A percentile compares a stretch with the other conserved stretches of the same genome.
phyloP scores from a whole-genome alignment of 805 yeast species.

The Candida maesae region DNA sequence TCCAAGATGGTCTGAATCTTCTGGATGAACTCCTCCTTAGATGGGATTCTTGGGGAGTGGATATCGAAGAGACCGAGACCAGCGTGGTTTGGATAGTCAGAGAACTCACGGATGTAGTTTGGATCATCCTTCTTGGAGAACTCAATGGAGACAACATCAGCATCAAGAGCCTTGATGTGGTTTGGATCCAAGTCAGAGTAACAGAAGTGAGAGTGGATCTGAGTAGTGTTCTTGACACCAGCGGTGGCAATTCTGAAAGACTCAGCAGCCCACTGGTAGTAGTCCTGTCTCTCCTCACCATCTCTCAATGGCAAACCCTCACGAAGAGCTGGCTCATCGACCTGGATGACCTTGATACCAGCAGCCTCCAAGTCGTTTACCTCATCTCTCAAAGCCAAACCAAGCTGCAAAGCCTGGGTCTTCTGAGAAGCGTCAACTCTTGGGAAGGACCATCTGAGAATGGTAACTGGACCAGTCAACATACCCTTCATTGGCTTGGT shows the following conservation, averaged over 20 bases:
- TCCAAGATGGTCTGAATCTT: constrained; percentile 93
- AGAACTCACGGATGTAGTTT: constrained; percentile 95
- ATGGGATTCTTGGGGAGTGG: constrained; percentile 99
- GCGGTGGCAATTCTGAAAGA: constrained; percentile 99
- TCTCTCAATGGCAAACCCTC: constrained; percentile 99
- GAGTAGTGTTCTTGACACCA: constrained; percentile 92
- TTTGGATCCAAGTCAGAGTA: constrained; percentile 99
- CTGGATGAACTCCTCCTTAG: constrained; percentile 88
- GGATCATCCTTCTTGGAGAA: constrained; percentile 99
- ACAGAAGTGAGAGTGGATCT: constrained; percentile 99
- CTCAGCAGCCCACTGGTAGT: constrained; percentile 98
- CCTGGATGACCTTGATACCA: constrained; percentile 97
- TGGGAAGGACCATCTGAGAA: constrained; percentile 99
- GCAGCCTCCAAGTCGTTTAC: constrained; percentile 98
- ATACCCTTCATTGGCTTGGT: constrained; percentile 98
- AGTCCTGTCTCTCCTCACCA: constrained; percentile 93
- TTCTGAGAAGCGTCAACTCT: constrained; percentile 94
- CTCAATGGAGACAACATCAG: constrained; percentile 98
- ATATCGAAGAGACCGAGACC: constrained; percentile 99
- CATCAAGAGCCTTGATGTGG: constrained; percentile 99
- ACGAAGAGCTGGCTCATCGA: constrained; percentile 99
- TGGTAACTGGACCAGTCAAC: constrained; percentile 99
- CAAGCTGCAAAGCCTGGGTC: constrained; percentile 94
- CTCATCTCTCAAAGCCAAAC: constrained; percentile 97
- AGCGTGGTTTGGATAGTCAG: constrained; percentile 98